Evolutionary conservation across 2,329 filamentous ascomycete species (phyloP).

Genomic region (Mollisia scopiformis): DNA sequence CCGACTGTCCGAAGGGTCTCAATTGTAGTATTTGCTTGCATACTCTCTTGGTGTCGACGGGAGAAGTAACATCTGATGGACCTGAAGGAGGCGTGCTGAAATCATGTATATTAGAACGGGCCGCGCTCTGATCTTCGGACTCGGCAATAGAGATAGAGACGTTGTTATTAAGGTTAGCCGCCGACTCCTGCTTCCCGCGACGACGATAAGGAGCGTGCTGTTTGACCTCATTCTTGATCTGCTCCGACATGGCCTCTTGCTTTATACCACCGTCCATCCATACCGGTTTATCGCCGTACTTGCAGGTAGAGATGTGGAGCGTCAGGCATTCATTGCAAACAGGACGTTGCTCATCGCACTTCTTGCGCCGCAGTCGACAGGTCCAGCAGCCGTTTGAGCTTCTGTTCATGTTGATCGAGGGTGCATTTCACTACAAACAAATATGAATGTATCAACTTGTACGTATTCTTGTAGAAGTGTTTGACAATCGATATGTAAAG

Average conservation of each 20-base stretch:
- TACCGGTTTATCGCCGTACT: slow-evolving; percentile 42
- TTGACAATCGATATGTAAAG: too few species aligned
- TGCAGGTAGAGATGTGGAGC: slow-evolving; percentile 61
- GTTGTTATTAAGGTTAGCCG: background rate
- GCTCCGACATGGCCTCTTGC: slow-evolving; percentile 52
- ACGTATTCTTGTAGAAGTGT: too few species aligned
- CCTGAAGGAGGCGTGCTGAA: too few species aligned
- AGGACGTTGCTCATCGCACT: slow-evolving; percentile 59
- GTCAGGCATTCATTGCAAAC: slow-evolving; percentile 52
- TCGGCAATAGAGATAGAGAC: background rate
- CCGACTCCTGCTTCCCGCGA: background rate
- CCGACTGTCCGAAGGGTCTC: slow-evolving; percentile 11
- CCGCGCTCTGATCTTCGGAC: slow-evolving; percentile 9
- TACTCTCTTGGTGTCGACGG: slow-evolving; percentile 3
- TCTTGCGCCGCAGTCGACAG: slow-evolving; percentile 62
- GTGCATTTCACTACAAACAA: too few species aligned
- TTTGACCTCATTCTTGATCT: slow-evolving; percentile 61
- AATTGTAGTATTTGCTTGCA: slow-evolving; percentile 14
- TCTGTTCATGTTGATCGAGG: too few species aligned
- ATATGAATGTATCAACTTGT: too few species aligned
- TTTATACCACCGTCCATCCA: slow-evolving; percentile 35
- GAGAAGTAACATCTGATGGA: too few species aligned
- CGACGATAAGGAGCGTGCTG: slow-evolving; percentile 52
- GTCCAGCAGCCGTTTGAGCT: slow-evolving; percentile 29
- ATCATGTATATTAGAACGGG: background rate